Conservation (phyloP, 768 basidiomycete genomes). For the Russula virescens region DNA sequence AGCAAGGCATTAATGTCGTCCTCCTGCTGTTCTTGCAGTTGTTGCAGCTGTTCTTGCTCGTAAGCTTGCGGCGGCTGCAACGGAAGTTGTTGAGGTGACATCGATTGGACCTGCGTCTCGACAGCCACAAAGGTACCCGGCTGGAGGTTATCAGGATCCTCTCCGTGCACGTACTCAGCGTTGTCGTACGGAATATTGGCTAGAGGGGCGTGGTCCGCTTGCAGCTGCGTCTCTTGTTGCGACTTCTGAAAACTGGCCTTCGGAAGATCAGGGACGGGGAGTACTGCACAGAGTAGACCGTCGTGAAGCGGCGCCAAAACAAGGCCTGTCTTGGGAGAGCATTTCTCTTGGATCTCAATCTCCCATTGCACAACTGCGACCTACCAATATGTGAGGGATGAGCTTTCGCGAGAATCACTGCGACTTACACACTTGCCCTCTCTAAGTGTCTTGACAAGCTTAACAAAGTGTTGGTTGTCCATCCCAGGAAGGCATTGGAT, state of each 20-base stretch:
- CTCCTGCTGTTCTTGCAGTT: too few species aligned
- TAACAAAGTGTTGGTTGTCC: not conserved
- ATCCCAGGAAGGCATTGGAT: not conserved
- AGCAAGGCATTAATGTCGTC: too few species aligned
- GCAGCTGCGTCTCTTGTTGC: not conserved
- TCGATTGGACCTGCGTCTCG: too few species aligned
- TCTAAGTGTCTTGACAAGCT: not conserved
- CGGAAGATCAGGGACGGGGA: not conserved
- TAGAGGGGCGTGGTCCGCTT: not conserved
- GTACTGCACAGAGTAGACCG: not conserved
- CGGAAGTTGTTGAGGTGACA: not conserved
- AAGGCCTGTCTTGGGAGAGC: not conserved
- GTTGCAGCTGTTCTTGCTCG: not conserved
- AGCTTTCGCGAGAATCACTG: too few species aligned
- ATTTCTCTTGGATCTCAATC: not conserved
- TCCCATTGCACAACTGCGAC: conserved; percentile 6
- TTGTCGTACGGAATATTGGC: not conserved
- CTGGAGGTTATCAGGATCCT: not conserved
- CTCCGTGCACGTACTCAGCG: not conserved
- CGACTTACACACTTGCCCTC: conserved; percentile 1
- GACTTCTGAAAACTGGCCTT: not conserved
- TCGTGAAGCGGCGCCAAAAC: not conserved
- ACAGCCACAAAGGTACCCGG: not conserved
- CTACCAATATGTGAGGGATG: not conserved
- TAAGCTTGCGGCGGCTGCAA: not conserved